phyloP scores from a whole-genome alignment of 1,139 yeast genomes.

The Candida tropicalis region DNA sequence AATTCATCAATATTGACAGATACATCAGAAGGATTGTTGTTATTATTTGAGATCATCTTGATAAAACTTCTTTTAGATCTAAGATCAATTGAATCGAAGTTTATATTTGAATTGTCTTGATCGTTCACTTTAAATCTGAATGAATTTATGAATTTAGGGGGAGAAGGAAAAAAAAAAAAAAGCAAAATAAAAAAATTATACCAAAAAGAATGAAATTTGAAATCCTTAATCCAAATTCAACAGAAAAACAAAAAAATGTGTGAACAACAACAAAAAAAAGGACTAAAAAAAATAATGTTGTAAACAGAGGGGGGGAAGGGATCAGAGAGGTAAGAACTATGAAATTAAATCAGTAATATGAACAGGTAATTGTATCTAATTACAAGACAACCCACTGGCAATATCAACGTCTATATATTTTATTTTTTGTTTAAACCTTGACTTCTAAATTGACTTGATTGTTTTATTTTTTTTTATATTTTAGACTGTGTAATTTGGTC shows the following conservation, averaged over 20 bases:
- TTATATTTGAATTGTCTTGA: constrained; percentile 2
- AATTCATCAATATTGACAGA: constrained; percentile 12
- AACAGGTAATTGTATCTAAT: background rate
- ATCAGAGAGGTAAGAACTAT: background rate
- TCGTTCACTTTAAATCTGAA: constrained; percentile 9
- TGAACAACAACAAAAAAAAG: background rate
- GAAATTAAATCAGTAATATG: background rate
- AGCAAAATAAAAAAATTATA: background rate
- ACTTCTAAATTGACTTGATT: no score
- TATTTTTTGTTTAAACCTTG: no score
- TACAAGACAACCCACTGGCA: no score
- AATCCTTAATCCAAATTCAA: background rate
- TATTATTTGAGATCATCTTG: constrained; percentile 19
- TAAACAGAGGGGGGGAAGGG: background rate
- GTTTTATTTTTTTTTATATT: no score
- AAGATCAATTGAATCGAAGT: constrained; percentile 14
- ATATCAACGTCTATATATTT: no score
- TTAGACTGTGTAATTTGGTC: no score
- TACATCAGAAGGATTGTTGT: constrained; percentile 14
- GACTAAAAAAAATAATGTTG: background rate
- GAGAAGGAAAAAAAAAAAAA: background rate
- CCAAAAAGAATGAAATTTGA: constrained; percentile 1
- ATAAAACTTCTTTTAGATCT: constrained; percentile 18
- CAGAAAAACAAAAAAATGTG: background rate
- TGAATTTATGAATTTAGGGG: background rate